phyloP scores from a whole-genome alignment of 73 alveolate species.

The Blepharisma stoltei region DNA sequence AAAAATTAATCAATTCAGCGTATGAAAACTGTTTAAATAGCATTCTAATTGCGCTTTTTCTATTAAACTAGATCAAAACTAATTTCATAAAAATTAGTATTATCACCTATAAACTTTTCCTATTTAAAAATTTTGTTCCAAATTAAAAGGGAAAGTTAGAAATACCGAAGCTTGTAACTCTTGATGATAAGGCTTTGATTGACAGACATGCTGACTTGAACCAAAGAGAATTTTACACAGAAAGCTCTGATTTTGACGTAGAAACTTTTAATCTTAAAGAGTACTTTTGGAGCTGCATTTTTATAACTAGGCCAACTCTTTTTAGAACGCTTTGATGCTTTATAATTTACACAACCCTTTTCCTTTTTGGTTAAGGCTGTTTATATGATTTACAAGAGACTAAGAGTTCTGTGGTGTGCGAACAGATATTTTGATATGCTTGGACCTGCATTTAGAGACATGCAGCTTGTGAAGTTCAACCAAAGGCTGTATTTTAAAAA shows the following conservation, averaged over 20 bases:
- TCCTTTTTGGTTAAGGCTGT: not conserved
- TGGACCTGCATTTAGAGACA: constrained; percentile 27
- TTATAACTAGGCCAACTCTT: not conserved
- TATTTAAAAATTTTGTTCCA: too few species aligned
- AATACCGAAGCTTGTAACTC: too few species aligned
- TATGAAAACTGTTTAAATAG: too few species aligned
- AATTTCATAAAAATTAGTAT: too few species aligned
- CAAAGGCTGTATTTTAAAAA: not conserved
- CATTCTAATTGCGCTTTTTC: too few species aligned
- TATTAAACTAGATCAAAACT: too few species aligned
- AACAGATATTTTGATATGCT: not conserved
- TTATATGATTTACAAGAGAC: not conserved
- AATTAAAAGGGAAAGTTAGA: too few species aligned
- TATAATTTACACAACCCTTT: too few species aligned
- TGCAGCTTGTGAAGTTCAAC: constrained; percentile 1
- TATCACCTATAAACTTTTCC: too few species aligned
- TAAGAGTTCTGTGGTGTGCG: not conserved
- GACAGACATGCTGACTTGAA: too few species aligned
- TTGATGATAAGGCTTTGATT: too few species aligned
- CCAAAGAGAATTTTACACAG: constrained; percentile 13
- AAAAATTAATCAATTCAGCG: too few species aligned
- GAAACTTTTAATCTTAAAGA: constrained; percentile 12
- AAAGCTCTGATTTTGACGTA: constrained; percentile 19
- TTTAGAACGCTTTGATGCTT: not conserved
- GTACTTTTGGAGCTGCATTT: not conserved